Base-by-base conservation (phyloP, 2,329 filamentous ascomycete species). In the Nannizziopsis arthrosporioides region DNA sequence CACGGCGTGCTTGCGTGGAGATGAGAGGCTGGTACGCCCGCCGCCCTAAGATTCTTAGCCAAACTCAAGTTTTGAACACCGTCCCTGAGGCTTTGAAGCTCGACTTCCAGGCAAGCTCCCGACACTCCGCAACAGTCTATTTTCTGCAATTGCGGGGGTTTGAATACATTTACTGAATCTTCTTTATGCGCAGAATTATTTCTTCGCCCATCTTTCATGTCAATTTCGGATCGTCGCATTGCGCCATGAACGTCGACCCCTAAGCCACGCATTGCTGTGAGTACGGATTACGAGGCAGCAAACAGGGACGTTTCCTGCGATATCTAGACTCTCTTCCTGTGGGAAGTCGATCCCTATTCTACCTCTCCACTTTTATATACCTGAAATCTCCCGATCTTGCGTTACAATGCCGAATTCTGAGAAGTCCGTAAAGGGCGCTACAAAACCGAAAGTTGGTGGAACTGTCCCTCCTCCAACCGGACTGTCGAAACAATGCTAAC, bases 341-440 rank as follows among this genome's bases (percentile, higher is more conserved):
- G 9, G 18, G 11, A 43, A 12, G 12, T 11, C 19, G 15, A 32
- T 44, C 22, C 5, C 17, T 18, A 30, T 31, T 17, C 14, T 36
- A 4, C 17, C 35, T 30, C 15, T 11, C 5, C 10, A 18, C 17
- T 49, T 34, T 15, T 40, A 27, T 32, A 35, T 15, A n/a, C 31
- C 19, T 32, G n/a, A 30, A 10, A 39, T 4, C 8, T 5, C 22
- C 10, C 30, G 11, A 32, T 34, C 27, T 39, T 17, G 12, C 22
- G 17, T 17, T 41, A 47, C 47, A 45, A 55, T 54, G 52, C 43
- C 49, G 73, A 90, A 85, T 51, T 96, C 96, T 66, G 92, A 98
- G 75, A 98, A 96, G 76, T 94, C 89, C 58, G 92, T 98, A 64
- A 96, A 96, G 75, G 92, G 90, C 71, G 90, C 86, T 60, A 96